A percentile compares a stretch with the other conserved stretches of the same genome.
These are phyloP conservation scores for Fusarium sp. DNA, from an alignment of 2,329 filamentous ascomycete genomes.

Conservation along the genomic window DNA sequence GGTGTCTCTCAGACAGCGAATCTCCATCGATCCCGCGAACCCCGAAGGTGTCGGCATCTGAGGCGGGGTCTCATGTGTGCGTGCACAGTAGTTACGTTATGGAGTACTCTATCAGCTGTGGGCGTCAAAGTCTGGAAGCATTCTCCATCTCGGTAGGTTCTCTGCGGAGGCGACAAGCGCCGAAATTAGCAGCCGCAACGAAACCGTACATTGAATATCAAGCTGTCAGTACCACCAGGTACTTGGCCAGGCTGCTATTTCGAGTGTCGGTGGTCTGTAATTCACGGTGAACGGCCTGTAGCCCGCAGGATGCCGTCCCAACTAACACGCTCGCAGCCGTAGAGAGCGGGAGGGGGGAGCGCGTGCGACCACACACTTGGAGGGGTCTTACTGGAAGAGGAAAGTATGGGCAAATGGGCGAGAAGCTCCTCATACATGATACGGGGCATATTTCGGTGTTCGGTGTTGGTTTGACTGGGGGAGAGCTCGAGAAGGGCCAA, in stretches of 20 bases:
- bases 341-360: slow-evolving; percentile 21
- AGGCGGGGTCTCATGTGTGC: background rate
- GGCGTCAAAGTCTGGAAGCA: slow-evolving; percentile 16
- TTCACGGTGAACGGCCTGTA: slow-evolving; percentile 18
- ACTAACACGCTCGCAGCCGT: slow-evolving; percentile 1
- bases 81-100: too few relatives aligned
- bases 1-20: slow-evolving; percentile 31
- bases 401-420: slow-evolving; percentile 31
- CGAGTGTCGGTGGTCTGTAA: background rate
- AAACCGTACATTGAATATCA: slow-evolving; percentile 13
- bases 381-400: slow-evolving; percentile 35
- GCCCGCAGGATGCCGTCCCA: slow-evolving; percentile 28
- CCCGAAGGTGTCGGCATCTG: slow-evolving; percentile 41
- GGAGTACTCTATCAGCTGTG: slow-evolving; percentile 1
- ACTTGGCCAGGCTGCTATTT: background rate
- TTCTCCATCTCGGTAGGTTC: slow-evolving; percentile 11
- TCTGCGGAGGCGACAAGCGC: background rate
- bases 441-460: slow-evolving; percentile 45
- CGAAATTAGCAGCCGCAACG: slow-evolving; percentile 2
- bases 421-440: slow-evolving; percentile 9
- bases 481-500: slow-evolving; percentile 14
- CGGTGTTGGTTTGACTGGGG: slow-evolving; percentile 34
- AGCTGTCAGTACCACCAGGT: background rate
- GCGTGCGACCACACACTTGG: slow-evolving; percentile 26
- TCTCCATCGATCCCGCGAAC: slow-evolving; percentile 43